Evolutionary conservation across 148 eudicot species (phyloP).

Genomic region (Camellia lanceoleosa): DNA sequence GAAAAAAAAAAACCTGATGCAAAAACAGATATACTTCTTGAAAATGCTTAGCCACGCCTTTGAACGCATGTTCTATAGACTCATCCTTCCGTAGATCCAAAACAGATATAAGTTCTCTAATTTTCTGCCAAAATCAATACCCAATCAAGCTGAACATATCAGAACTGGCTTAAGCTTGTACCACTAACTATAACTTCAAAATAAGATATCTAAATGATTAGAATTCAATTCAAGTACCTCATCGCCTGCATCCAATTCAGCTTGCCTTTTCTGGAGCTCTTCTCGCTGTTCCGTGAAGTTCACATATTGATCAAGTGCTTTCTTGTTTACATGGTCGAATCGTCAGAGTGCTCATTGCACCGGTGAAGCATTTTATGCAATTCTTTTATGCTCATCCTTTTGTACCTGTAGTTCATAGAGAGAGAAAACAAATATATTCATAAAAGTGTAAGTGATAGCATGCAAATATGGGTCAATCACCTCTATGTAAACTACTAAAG

Average conservation of each 20-base stretch:
- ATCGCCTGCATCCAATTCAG: conserved; percentile 95
- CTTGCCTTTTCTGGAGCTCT: conserved; percentile 93
- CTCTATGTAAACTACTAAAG: too few relatives aligned
- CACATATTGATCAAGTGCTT: conserved; percentile 96
- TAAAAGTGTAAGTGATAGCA: too few relatives aligned
- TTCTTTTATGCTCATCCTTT: too few relatives aligned
- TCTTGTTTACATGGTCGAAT: conserved; percentile 98
- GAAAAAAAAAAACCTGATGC: too few relatives aligned
- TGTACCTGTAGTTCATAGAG: too few relatives aligned
- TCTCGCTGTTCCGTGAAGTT: conserved; percentile 98
- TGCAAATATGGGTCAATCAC: too few relatives aligned
- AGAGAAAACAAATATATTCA: too few relatives aligned
- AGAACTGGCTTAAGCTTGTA: background rate
- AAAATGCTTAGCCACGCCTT: conserved; percentile 98
- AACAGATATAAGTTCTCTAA: conserved; percentile 77
- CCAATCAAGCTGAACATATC: conserved; percentile 15
- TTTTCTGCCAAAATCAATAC: conserved; percentile 61
- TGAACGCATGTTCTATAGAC: conserved; percentile 95
- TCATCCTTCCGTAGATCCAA: conserved; percentile 95
- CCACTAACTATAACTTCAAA: background rate
- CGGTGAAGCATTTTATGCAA: too few relatives aligned
- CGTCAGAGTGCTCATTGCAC: conserved; percentile 89
- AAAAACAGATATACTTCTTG: conserved; percentile 98
- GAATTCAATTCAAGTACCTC: conserved; percentile 50
- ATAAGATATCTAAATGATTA: background rate